phyloP scores from a whole-genome alignment of 306 rosid genomes.

The Malus sylvestris region DNA sequence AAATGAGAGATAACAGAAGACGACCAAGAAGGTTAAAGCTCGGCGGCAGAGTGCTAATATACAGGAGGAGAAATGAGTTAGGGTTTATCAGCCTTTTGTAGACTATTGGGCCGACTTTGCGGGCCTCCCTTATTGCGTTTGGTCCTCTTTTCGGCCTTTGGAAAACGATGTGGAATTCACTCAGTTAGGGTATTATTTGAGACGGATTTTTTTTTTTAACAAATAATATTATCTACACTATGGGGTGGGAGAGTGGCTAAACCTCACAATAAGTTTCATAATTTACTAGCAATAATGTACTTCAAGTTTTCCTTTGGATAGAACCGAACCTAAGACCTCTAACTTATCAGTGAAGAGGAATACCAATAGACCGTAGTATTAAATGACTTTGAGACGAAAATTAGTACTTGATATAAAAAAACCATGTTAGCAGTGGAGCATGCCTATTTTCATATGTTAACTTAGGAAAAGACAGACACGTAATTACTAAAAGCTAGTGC shows the following conservation, averaged over 20 bases:
- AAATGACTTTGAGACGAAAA: too few species aligned
- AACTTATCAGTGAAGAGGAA: too few species aligned
- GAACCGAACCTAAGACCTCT: too few species aligned
- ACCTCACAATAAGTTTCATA: rapidly evolving
- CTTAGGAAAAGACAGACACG: too few species aligned
- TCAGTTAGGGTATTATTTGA: too few species aligned
- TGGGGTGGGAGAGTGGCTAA: rapidly evolving
- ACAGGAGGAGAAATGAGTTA: not conserved
- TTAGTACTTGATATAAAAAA: too few species aligned
- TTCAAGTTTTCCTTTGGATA: rapidly evolving
- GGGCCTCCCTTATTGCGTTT: not conserved
- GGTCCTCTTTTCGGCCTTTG: not conserved
- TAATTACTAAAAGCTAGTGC: too few species aligned
- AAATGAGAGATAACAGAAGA: not conserved
- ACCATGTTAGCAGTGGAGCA: too few species aligned
- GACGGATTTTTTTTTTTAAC: too few species aligned
- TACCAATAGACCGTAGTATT: rapidly evolving
- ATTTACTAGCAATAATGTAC: too few species aligned
- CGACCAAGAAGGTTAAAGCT: not conserved
- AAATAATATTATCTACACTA: too few species aligned
- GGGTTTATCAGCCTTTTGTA: not conserved
- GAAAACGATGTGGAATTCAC: not conserved
- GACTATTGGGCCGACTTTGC: not conserved
- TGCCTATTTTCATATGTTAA: too few species aligned
- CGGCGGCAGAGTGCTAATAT: slow-evolving; percentile 2